Percentiles rank a stretch among this genome's conserved stretches.
Evolutionary conservation across 2,329 filamentous ascomycete species (phyloP).

Genomic region (Colletotrichum coccodes): DNA sequence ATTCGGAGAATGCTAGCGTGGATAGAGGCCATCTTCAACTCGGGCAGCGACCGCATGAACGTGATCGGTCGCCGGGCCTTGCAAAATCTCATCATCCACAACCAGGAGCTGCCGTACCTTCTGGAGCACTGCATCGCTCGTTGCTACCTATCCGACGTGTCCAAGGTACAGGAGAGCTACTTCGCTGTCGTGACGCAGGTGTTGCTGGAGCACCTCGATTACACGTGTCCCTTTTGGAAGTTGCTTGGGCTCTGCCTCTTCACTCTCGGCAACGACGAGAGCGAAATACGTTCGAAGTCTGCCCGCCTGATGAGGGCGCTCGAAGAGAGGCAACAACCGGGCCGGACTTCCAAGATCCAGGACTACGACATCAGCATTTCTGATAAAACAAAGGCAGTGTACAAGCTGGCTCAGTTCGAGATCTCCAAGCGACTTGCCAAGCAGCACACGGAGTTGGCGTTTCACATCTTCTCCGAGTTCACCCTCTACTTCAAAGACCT

Average conservation of each 20-base stretch:
- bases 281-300: constrained; percentile 88
- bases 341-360: constrained; percentile 86
- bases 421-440: constrained; percentile 91
- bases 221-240: constrained; percentile 89
- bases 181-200: constrained; percentile 93
- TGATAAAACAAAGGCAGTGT: constrained; percentile 97
- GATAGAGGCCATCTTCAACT: constrained; percentile 95
- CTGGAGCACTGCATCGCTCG: constrained; percentile 90
- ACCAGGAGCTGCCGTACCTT: constrained; percentile 85
- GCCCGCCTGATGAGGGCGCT: constrained; percentile 82
- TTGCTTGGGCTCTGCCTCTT: constrained; percentile 89
- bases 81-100: constrained; percentile 90
- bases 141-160: constrained; percentile 84
- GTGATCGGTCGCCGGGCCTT: constrained; percentile 88
- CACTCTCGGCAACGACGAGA: constrained; percentile 91
- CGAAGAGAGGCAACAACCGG: constrained; percentile 80
- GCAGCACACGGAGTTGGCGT: constrained; percentile 88
- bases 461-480: constrained; percentile 96
- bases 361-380: constrained; percentile 99
- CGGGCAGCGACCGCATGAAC: constrained; percentile 91
- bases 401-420: constrained; percentile 97
- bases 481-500: constrained; percentile 92
- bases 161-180: constrained; percentile 92
- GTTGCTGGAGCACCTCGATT: constrained; percentile 83
- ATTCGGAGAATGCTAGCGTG: constrained; percentile 91